Evolutionary conservation across 1,139 yeast genomes (phyloP).

Genomic region (Magnusiomyces paraingens): DNA sequence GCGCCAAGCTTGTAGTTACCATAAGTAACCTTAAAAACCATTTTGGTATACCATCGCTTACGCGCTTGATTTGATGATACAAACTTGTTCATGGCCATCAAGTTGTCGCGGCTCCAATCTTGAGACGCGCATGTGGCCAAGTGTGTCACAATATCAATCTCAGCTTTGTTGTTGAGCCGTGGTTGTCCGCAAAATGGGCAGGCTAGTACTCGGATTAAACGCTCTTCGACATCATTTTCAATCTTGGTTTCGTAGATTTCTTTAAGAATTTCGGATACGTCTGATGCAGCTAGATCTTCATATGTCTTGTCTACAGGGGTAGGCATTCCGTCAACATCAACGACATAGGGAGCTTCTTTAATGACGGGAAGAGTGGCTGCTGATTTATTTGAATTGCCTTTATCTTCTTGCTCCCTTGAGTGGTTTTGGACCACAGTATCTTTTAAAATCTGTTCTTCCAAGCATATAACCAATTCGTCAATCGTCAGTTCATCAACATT

Average conservation of each 20-base stretch:
- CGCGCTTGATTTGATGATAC: constrained; percentile 80
- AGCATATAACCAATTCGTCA: constrained; percentile 53
- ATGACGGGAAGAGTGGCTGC: not conserved
- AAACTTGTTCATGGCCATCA: constrained; percentile 59
- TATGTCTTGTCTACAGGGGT: not conserved
- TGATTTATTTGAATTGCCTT: not conserved
- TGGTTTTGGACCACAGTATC: constrained; percentile 20
- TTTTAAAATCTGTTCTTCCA: constrained; percentile 37
- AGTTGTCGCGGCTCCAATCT: constrained; percentile 66
- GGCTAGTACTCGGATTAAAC: constrained; percentile 51
- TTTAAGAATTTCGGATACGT: too few relatives aligned
- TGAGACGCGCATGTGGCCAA: constrained; percentile 80
- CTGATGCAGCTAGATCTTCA: not conserved
- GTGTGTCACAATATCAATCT: constrained; percentile 72
- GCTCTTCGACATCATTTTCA: constrained; percentile 24
- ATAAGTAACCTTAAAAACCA: constrained; percentile 74
- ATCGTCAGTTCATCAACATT: constrained; percentile 51
- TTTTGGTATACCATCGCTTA: constrained; percentile 81
- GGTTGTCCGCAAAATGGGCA: constrained; percentile 77
- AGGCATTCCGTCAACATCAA: constrained; percentile 5
- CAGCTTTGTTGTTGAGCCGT: constrained; percentile 48
- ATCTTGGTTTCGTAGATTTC: not conserved
- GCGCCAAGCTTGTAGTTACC: constrained; percentile 86
- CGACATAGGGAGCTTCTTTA: not conserved
- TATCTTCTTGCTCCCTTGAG: constrained; percentile 14